Conservation (phyloP, 2,329 filamentous ascomycete genomes). For the Trichoderma sp. region DNA sequence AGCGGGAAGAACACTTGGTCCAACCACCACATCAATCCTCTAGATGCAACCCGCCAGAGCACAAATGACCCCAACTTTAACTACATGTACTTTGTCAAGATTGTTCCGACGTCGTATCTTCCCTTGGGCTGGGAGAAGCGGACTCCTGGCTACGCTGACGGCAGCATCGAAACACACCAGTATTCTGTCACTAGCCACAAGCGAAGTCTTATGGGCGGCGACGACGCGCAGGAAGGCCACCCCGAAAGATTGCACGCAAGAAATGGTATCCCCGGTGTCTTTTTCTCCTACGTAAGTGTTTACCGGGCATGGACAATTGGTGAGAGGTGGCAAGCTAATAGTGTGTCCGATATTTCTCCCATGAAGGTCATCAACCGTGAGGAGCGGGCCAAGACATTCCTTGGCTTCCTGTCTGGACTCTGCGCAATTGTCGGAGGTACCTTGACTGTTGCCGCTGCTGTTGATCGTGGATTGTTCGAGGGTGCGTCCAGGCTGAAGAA, state of each 20-base stretch:
- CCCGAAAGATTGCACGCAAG: conserved; percentile 86
- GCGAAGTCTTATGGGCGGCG: conserved; percentile 79
- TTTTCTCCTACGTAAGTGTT: conserved; percentile 89
- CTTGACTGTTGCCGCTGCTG: conserved; percentile 88
- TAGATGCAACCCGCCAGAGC: conserved; percentile 76
- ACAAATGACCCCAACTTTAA: conserved; percentile 86
- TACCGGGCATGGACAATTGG: neutral
- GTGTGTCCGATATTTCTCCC: conserved; percentile 76
- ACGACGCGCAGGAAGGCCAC: conserved; percentile 84
- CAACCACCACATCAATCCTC: conserved; percentile 88
- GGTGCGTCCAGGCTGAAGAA: conserved; percentile 84
- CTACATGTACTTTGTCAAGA: conserved; percentile 99
- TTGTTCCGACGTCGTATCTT: conserved; percentile 93
- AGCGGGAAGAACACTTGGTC: conserved; percentile 65
- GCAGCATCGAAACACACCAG: conserved; percentile 92
- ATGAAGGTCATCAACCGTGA: conserved; percentile 99
- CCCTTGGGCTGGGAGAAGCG: conserved; percentile 83
- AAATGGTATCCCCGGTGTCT: conserved; percentile 94
- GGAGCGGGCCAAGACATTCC: conserved; percentile 83
- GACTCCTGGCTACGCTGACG: conserved; percentile 30
- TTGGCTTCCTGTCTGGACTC: conserved; percentile 88
- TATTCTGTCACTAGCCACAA: conserved; percentile 98
- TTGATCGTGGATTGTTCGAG: conserved; percentile 91
- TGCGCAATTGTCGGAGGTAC: conserved; percentile 96
- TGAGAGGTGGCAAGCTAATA: neutral